Evolutionary conservation across 768 basidiomycete species (phyloP).

Genomic region (Lentinula boryana): DNA sequence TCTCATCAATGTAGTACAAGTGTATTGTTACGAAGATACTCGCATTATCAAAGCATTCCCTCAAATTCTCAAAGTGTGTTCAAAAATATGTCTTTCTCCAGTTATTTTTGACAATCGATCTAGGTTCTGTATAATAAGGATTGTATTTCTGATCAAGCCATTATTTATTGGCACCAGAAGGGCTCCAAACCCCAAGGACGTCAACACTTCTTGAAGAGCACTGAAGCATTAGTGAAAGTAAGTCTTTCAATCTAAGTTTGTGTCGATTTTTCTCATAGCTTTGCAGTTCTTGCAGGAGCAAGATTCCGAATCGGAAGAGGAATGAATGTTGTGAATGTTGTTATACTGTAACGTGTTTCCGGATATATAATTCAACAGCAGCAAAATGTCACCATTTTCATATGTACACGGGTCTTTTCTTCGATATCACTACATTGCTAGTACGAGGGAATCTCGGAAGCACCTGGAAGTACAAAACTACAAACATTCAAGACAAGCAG

Average conservation of each 20-base stretch:
- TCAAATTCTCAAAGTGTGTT: constrained; percentile 81
- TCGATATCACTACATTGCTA: background rate
- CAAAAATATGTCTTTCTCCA: background rate
- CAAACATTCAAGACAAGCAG: background rate
- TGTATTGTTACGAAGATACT: constrained; percentile 95
- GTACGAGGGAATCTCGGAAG: constrained; percentile 4
- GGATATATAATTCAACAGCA: background rate
- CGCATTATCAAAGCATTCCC: constrained; percentile 93
- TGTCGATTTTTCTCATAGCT: constrained; percentile 1
- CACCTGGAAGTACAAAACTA: background rate
- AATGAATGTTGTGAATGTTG: constrained; percentile 12
- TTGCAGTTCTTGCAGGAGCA: constrained; percentile 84
- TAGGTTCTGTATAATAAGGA: constrained; percentile 95
- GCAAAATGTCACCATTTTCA: background rate
- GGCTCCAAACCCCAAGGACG: constrained; percentile 93
- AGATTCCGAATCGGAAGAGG: constrained; percentile 67
- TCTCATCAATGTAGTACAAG: constrained; percentile 91
- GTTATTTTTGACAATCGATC: background rate
- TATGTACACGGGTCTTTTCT: background rate
- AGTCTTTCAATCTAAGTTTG: constrained; percentile 7
- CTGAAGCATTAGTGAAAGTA: constrained; percentile 87
- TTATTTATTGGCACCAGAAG: constrained; percentile 98
- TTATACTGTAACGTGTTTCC: constrained; percentile 1
- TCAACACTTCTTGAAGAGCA: constrained; percentile 89
- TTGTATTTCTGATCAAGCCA: constrained; percentile 91